Conservation (phyloP, 2,329 filamentous ascomycete genomes). For the Thielaviopsis populi region DNA sequence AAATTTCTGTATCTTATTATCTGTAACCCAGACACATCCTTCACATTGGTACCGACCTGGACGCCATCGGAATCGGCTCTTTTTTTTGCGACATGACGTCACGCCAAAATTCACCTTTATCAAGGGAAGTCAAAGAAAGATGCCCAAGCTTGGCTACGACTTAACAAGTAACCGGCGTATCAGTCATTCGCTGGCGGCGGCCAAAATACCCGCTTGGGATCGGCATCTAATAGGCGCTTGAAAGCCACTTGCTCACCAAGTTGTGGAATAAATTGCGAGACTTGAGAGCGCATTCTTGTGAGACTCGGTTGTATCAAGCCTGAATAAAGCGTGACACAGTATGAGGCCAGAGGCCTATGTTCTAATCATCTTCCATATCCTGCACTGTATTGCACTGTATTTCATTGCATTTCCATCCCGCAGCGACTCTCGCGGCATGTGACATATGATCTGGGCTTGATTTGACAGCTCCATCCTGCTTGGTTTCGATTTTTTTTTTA, state of each 20-base stretch:
- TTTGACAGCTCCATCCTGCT: background rate
- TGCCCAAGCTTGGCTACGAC: background rate
- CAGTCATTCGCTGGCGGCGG: background rate
- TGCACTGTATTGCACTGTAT: background rate
- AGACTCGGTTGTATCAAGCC: background rate
- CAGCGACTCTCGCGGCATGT: background rate
- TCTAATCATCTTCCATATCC: background rate
- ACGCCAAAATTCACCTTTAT: background rate
- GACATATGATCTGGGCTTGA: background rate
- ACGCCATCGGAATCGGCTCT: background rate
- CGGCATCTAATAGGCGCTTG: background rate
- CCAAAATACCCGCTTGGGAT: background rate
- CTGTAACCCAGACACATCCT: background rate
- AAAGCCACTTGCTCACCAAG: no score
- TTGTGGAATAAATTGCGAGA: no score
- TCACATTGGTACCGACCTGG: background rate
- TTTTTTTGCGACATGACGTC: background rate
- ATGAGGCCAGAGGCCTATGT: background rate
- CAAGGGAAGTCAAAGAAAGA: background rate
- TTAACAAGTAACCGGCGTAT: background rate
- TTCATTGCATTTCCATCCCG: background rate
- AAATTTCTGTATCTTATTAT: no score
- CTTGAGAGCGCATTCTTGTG: no score
- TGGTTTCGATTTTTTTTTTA: background rate
- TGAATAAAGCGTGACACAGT: background rate